Conservation (phyloP, 164 flowering plant species). For the Sextonia rubra region DNA sequence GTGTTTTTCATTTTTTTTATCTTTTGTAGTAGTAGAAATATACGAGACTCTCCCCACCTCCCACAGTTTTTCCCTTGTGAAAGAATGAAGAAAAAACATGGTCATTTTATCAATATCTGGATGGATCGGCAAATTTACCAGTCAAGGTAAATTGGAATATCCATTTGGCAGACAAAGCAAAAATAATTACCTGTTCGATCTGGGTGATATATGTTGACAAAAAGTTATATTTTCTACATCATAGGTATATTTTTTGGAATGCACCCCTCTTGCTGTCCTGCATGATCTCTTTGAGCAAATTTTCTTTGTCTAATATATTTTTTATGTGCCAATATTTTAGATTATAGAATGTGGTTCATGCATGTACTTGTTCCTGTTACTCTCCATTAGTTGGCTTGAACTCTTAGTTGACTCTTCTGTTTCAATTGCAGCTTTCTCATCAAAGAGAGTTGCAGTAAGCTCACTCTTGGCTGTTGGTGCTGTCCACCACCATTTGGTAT, state of each 20-base stretch:
- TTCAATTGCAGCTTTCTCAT: slow-evolving; percentile 69
- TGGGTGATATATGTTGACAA: background rate
- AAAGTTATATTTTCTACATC: background rate
- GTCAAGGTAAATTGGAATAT: too few relatives aligned
- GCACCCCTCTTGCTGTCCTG: background rate
- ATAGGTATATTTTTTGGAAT: background rate
- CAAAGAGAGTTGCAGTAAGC: slow-evolving; percentile 89
- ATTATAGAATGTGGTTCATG: background rate
- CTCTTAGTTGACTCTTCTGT: background rate
- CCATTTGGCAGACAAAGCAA: too few relatives aligned
- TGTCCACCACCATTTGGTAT: slow-evolving; percentile 91
- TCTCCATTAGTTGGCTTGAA: slow-evolving; percentile 1
- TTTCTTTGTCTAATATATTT: background rate
- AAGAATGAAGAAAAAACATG: too few relatives aligned
- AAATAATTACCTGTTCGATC: too few relatives aligned
- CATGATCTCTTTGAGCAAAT: too few relatives aligned
- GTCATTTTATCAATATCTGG: too few relatives aligned
- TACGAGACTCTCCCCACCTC: too few relatives aligned
- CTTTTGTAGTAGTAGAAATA: too few relatives aligned
- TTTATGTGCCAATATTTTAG: background rate
- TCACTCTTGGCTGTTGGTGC: slow-evolving; percentile 98
- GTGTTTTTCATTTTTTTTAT: too few relatives aligned
- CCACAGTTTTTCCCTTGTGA: too few relatives aligned
- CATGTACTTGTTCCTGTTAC: background rate
- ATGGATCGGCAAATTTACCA: too few relatives aligned